phyloP scores from a whole-genome alignment of 2,329 filamentous ascomycete genomes.

The Phialophora verrucosa region DNA sequence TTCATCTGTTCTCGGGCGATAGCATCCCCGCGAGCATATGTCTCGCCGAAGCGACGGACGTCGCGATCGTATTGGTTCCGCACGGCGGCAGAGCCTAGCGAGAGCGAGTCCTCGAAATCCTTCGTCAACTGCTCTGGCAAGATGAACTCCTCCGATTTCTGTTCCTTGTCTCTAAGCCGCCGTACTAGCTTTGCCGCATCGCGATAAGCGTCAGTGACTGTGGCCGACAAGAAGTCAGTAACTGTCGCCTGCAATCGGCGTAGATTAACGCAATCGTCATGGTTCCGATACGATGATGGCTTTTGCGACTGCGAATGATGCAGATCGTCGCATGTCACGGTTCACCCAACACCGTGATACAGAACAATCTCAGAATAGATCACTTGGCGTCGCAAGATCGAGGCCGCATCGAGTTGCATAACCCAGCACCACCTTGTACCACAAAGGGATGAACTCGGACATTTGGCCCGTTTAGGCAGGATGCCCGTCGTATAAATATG shows the following conservation, averaged over 20 bases:
- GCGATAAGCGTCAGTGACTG: constrained; percentile 43
- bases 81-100: constrained; percentile 43
- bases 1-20: constrained; percentile 47
- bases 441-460: constrained; percentile 1
- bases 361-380: constrained; percentile 15
- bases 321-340: background rate
- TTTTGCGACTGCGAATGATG: background rate
- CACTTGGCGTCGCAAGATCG: background rate
- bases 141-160: constrained; percentile 29
- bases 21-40: constrained; percentile 46
- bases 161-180: constrained; percentile 40
- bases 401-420: background rate
- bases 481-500: constrained; percentile 5
- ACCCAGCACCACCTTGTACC: background rate
- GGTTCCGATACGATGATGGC: background rate
- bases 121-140: constrained; percentile 35
- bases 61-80: constrained; percentile 46
- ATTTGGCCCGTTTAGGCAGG: constrained; percentile 15
- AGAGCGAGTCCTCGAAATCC: constrained; percentile 46
- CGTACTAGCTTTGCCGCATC: constrained; percentile 42
- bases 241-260: background rate
- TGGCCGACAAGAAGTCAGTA: constrained; percentile 12
- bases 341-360: background rate
- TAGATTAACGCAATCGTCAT: background rate
- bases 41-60: constrained; percentile 43